Percentiles rank a stretch among this genome's conserved stretches.
These are phyloP conservation scores for Sporothrix luriei DNA, from an alignment of 2,329 filamentous ascomycete species.

Conservation along the genomic window DNA sequence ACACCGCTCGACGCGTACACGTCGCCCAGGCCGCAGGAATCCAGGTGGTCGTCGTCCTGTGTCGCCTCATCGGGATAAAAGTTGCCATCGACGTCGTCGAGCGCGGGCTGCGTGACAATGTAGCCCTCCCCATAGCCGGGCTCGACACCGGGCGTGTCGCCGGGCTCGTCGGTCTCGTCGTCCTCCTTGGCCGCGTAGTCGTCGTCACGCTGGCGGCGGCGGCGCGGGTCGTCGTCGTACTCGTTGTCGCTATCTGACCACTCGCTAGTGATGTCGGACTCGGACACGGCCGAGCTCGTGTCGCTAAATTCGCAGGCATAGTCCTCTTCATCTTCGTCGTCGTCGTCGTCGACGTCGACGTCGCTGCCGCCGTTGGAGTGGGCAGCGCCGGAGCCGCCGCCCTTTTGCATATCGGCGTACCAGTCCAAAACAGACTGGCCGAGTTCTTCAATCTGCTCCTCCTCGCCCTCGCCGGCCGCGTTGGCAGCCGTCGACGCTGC, in stretches of 20 bases:
- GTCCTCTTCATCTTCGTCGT: constrained; percentile 50
- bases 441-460: constrained; percentile 39
- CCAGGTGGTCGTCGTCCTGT: constrained; percentile 78
- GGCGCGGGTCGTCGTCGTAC: constrained; percentile 52
- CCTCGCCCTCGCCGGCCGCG: constrained; percentile 37
- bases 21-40: constrained; percentile 77
- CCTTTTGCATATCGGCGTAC: constrained; percentile 46
- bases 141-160: constrained; percentile 78
- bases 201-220: constrained; percentile 47
- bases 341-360: background rate
- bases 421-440: constrained; percentile 47
- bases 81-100: constrained; percentile 80
- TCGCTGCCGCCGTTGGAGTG: constrained; percentile 45
- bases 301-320: constrained; percentile 65
- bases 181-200: constrained; percentile 47
- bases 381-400: constrained; percentile 45
- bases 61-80: constrained; percentile 76
- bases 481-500: constrained; percentile 34
- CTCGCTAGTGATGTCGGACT: constrained; percentile 57
- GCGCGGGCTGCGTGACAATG: constrained; percentile 84
- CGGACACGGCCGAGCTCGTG: constrained; percentile 57
- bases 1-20: constrained; percentile 90
- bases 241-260: constrained; percentile 51
- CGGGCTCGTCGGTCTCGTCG: constrained; percentile 54
- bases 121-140: constrained; percentile 75